Percentiles rank a stretch among this genome's conserved stretches.
Conservation (phyloP, 208 protist genomes). For the Acanthamoeba culbertsoni region DNA sequence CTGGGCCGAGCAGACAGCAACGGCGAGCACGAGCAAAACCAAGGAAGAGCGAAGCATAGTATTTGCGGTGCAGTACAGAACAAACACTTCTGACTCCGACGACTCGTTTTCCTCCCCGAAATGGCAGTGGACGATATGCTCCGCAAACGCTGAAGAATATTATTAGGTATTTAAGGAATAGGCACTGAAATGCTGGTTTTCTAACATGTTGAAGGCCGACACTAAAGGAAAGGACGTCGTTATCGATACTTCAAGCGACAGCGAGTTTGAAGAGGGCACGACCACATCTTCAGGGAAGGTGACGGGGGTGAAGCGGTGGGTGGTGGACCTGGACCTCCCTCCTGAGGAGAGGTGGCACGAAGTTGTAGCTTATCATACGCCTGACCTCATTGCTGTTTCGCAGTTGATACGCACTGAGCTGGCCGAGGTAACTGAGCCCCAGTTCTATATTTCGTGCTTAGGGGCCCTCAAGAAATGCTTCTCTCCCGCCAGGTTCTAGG, state of each 20-base stretch:
- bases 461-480: no score
- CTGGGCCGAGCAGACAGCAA: not conserved
- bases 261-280: not conserved
- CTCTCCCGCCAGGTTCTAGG: not conserved
- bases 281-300: not conserved
- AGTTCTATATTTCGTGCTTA: not conserved
- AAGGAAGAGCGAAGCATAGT: not conserved
- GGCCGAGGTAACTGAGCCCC: not conserved
- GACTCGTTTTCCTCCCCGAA: no score
- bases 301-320: not conserved
- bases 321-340: constrained; percentile 20
- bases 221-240: no score
- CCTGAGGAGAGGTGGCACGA: constrained; percentile 7
- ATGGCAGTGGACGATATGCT: no score
- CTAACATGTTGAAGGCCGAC: no score
- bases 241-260: not conserved
- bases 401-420: not conserved
- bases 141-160: no score
- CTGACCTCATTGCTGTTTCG: not conserved
- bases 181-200: no score
- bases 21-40: not conserved
- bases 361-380: not conserved
- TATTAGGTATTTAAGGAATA: not conserved
- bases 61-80: not conserved
- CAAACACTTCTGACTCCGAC: no score